Conservation (phyloP, 768 basidiomycete genomes). For the Xerocomellus chrysenteron region DNA sequence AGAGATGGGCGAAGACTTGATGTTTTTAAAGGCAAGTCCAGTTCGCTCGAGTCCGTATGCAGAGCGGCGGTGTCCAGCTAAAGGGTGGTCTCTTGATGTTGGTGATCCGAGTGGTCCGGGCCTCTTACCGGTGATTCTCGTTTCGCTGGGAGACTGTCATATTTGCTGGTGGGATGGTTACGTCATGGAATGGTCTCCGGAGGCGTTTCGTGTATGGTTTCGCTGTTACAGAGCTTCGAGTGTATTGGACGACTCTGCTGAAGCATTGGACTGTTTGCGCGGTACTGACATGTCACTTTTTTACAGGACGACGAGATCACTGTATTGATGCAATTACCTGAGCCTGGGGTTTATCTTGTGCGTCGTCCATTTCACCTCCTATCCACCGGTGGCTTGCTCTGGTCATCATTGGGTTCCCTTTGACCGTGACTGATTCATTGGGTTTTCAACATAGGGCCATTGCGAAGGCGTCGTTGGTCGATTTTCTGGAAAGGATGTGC, state of each 20-base stretch:
- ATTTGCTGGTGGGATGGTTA: too few relatives aligned
- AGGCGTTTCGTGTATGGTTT: too few relatives aligned
- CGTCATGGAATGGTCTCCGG: too few relatives aligned
- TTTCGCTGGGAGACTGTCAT: too few relatives aligned
- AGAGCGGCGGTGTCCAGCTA: not conserved
- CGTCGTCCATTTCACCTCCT: slow-evolving; percentile 20
- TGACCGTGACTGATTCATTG: not conserved
- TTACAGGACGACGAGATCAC: slow-evolving; percentile 74
- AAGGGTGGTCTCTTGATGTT: not conserved
- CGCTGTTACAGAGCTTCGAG: too few relatives aligned
- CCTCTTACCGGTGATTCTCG: not conserved
- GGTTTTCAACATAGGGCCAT: slow-evolving; percentile 53
- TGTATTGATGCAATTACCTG: slow-evolving; percentile 69
- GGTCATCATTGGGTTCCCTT: not conserved
- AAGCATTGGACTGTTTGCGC: not conserved
- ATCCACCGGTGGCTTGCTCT: too few relatives aligned
- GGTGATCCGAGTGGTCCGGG: not conserved
- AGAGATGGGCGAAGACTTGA: slow-evolving; percentile 65
- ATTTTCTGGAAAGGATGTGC: slow-evolving; percentile 63
- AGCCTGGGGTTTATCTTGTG: slow-evolving; percentile 63
- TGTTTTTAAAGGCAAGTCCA: slow-evolving; percentile 74
- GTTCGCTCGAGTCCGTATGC: not conserved
- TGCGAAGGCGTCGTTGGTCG: slow-evolving; percentile 87
- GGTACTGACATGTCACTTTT: slow-evolving; percentile 10
- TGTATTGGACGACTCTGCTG: too few relatives aligned